Conservation (phyloP, 2,329 filamentous ascomycete species). For the Diaporthe sp. region DNA sequence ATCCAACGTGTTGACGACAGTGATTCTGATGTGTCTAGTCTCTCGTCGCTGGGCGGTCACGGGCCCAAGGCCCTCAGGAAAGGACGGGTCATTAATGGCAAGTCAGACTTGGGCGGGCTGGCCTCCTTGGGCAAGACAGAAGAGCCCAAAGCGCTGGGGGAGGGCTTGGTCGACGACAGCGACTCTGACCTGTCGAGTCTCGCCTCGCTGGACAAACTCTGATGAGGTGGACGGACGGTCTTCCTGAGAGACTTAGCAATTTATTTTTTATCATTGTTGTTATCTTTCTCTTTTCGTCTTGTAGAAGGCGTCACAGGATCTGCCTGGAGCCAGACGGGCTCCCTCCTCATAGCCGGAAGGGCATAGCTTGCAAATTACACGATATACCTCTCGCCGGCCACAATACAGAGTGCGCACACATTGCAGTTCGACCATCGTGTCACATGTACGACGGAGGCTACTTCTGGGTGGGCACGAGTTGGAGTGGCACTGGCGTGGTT, state of each 20-base stretch:
- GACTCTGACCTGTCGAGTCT: constrained; percentile 32
- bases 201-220: constrained; percentile 18
- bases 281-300: not conserved
- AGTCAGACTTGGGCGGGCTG: not conserved
- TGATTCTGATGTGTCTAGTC: constrained; percentile 32
- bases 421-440: not conserved
- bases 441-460: not conserved
- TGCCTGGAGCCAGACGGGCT: not conserved
- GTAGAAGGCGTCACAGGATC: not conserved
- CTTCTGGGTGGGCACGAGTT: not conserved
- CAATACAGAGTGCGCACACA: not conserved
- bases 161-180: constrained; percentile 8
- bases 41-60: not conserved
- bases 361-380: not conserved
- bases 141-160: not conserved
- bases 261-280: too few species aligned
- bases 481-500: not conserved
- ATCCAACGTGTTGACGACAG: constrained; percentile 29
- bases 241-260: not conserved
- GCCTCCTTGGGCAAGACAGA: not conserved
- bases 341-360: not conserved
- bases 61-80: not conserved
- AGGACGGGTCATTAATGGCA: not conserved
- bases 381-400: not conserved
- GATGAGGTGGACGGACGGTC: not conserved